Evolutionary conservation across 257 asterid genomes (phyloP).

Genomic region (Eucommia ulmoides): DNA sequence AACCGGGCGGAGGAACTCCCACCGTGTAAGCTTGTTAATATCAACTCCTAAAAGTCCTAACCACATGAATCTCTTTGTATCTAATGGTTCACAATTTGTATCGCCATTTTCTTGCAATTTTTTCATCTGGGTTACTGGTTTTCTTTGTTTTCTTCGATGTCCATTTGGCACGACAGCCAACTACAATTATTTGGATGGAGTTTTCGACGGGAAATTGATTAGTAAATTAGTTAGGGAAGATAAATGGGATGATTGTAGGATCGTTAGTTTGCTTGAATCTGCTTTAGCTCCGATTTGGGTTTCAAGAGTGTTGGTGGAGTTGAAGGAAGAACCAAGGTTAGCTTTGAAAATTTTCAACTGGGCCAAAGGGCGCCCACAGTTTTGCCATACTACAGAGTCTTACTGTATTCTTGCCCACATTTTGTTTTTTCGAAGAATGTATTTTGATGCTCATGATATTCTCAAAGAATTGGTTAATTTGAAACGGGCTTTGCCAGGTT

Average conservation of each 20-base stretch:
- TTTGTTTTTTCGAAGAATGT: slow-evolving; percentile 73
- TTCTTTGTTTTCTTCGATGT: slow-evolving; percentile 20
- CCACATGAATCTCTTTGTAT: slow-evolving; percentile 6
- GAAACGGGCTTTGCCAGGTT: slow-evolving; percentile 13
- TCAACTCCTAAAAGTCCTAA: slow-evolving; percentile 6
- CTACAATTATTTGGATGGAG: slow-evolving; percentile 14
- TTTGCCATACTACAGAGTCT: slow-evolving; percentile 46
- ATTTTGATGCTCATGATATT: slow-evolving; percentile 40
- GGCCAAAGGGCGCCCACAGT: slow-evolving; percentile 40
- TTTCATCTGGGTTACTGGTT: slow-evolving; percentile 23
- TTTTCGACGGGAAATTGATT: slow-evolving; percentile 24
- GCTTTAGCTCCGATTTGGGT: slow-evolving; percentile 52
- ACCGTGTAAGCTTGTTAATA: slow-evolving; percentile 23
- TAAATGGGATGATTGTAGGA: slow-evolving; percentile 49
- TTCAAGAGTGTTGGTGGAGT: slow-evolving; percentile 33
- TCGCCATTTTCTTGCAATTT: slow-evolving; percentile 24
- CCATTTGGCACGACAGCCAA: slow-evolving; percentile 24
- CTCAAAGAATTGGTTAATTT: slow-evolving; percentile 41
- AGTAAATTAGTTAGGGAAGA: slow-evolving; percentile 36
- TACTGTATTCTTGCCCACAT: slow-evolving; percentile 73
- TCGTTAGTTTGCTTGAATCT: slow-evolving; percentile 28
- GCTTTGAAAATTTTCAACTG: slow-evolving; percentile 65
- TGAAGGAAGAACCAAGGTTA: slow-evolving; percentile 59
- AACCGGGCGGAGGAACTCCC: slow-evolving; percentile 32
- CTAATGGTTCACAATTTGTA: background rate